Evolutionary conservation across 78 protist species (phyloP).

Genomic region (Capsaspora owczarzaki): DNA sequence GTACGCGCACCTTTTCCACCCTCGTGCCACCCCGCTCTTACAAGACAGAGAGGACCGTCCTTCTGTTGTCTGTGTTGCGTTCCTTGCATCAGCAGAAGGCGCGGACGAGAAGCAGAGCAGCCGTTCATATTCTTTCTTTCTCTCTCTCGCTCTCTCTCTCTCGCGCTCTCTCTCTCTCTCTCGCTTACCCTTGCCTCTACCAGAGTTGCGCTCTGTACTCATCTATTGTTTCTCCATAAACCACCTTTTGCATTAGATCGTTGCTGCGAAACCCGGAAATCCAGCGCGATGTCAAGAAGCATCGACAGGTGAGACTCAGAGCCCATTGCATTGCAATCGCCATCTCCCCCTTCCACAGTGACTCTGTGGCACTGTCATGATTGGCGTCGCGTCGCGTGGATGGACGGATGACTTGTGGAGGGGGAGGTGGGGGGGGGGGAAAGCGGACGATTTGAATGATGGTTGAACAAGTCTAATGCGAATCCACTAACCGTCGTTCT

Average conservation of each 20-base stretch:
- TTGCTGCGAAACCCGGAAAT: not conserved
- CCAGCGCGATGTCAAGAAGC: not conserved
- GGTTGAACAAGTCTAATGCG: not conserved
- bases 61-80: not conserved
- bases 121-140: not conserved
- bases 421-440: no score
- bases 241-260: not conserved
- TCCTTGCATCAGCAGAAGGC: no score
- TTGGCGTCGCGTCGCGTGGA: no score
- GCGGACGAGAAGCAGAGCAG: no score
- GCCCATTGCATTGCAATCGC: no score
- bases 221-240: no score
- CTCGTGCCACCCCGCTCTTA: not conserved
- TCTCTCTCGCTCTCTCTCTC: not conserved
- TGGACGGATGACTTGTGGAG: no score
- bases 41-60: no score
- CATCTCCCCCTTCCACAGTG: no score
- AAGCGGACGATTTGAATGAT: no score
- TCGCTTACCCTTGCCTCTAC: not conserved
- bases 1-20: not conserved
- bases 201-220: not conserved
- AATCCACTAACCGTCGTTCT: not conserved
- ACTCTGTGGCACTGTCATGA: no score
- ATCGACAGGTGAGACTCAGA: not conserved
- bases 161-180: not conserved